These are phyloP conservation scores for Dothidotthia symphoricarpi DNA, from an alignment of 2,329 filamentous ascomycete genomes.

Conservation along the genomic window DNA sequence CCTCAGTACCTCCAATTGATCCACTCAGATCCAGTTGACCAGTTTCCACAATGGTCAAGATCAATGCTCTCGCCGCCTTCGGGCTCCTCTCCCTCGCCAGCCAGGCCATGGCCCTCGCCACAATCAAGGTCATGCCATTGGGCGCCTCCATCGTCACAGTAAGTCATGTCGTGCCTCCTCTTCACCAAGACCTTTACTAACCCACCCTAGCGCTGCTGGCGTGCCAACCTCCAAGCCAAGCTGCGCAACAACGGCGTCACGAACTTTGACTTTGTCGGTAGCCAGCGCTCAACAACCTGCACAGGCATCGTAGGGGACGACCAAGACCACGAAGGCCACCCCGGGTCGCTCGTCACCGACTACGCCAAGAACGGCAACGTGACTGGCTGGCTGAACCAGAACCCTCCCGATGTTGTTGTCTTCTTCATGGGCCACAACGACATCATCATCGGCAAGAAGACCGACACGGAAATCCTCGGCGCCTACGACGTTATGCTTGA, in stretches of 20 bases:
- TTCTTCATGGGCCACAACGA: constrained; percentile 51
- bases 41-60: constrained; percentile 21
- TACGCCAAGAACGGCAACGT: constrained; percentile 43
- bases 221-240: constrained; percentile 33
- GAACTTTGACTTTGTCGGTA: constrained; percentile 40
- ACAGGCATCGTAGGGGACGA: constrained; percentile 42
- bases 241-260: constrained; percentile 23
- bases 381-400: constrained; percentile 40
- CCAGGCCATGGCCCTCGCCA: constrained; percentile 20
- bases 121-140: constrained; percentile 39
- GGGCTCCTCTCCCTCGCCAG: constrained; percentile 22
- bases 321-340: constrained; percentile 48
- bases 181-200: constrained; percentile 6
- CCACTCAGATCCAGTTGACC: too few species aligned
- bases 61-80: constrained; percentile 15
- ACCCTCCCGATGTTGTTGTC: constrained; percentile 47
- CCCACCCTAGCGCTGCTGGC: constrained; percentile 36
- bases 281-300: constrained; percentile 32
- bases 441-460: constrained; percentile 38
- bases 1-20: too few species aligned
- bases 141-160: constrained; percentile 38
- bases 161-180: constrained; percentile 5
- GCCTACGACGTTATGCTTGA: constrained; percentile 43
- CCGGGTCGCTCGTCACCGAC: constrained; percentile 43
- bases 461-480: constrained; percentile 34